Percentiles rank a stretch among this genome's conserved stretches.
Conservation (phyloP, 768 basidiomycete genomes). For the Mycena galericulata region DNA sequence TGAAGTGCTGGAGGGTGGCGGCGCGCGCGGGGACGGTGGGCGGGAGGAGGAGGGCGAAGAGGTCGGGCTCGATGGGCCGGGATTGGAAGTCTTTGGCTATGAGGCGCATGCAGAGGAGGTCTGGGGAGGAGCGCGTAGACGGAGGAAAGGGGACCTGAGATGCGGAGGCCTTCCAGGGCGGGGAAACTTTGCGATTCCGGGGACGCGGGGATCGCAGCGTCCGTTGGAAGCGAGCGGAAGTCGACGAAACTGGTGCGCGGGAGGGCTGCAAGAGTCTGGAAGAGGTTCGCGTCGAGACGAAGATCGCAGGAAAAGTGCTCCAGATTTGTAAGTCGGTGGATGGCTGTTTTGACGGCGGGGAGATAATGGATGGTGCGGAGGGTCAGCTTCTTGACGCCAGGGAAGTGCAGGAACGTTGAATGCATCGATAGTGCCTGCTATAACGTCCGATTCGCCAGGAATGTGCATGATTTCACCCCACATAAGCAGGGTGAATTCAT, state of each 20-base stretch:
- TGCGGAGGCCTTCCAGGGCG: conserved; percentile 19
- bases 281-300: background rate
- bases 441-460: conserved; percentile 13
- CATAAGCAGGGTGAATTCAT: conserved; percentile 27
- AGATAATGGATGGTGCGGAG: conserved; percentile 33
- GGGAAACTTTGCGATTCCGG: conserved; percentile 11
- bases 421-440: conserved; percentile 21
- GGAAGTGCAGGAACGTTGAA: conserved; percentile 33
- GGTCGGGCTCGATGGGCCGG: background rate
- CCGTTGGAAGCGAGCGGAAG: conserved; percentile 16
- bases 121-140: conserved; percentile 21
- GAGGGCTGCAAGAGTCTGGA: conserved; percentile 19
- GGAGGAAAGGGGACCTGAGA: conserved; percentile 23
- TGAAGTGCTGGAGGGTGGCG: conserved; percentile 23
- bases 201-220: background rate
- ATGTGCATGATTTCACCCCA: conserved; percentile 27
- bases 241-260: conserved; percentile 30
- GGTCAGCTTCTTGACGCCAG: conserved; percentile 31
- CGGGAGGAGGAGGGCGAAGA: conserved; percentile 21
- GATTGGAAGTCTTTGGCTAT: background rate
- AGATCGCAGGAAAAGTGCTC: conserved; percentile 33
- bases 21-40: conserved; percentile 15
- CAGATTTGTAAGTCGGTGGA: conserved; percentile 18
- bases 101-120: conserved; percentile 21
- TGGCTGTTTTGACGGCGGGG: conserved; percentile 16